Evolutionary conservation across 208 protist species (phyloP), one percentile per base, ranked within the genome.

Genomic region (Wallacemonas sp.): DNA sequence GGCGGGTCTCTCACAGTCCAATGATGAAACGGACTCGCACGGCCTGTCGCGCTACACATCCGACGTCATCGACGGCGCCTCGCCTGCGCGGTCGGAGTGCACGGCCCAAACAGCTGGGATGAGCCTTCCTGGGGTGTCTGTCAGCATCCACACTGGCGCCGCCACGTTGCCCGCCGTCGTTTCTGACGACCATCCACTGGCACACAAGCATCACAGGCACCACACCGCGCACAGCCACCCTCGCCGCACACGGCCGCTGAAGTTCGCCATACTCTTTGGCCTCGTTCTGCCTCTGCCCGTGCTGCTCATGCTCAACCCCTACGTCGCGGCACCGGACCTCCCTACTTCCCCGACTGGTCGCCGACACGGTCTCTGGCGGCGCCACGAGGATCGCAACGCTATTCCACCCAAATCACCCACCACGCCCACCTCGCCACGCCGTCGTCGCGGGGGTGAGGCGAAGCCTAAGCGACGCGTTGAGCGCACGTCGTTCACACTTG

Each of bases 261-360:
- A 70, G 34, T 80, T 84, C 62, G 67, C 78, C 11, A 70, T 88
- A 30, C 19, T 76, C 17, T 61, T 75, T 21, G 75, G 72, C 30
- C 68, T 72, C 29, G 57, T 88, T 5, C 56, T 85, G 43, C 70
- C 82, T 16, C 23, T 70, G 32, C 17, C 12, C 0, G 65, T 73
- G 44, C 66, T 89, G 60, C 38, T 57, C 46, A 68, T 70, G 52
- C 43, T 70, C 23, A 83, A 85, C 46, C 55, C 56, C 2, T 61
- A 52, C 36, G 19, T 32, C 17, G 19, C 14, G 12, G 34, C 34
- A 23, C 48, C 9, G 2, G 41, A 33, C n/a, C n/a, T n/a, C n/a
- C n/a, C n/a, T n/a, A n/a, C n/a, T n/a, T n/a, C n/a, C n/a, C n/a
- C n/a, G n/a, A n/a, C n/a, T n/a, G n/a, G n/a, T n/a, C 44, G 41